These are phyloP conservation scores for Talaromyces proteolyticus DNA, from an alignment of 495 filamentous ascomycete species.

Conservation along the genomic window DNA sequence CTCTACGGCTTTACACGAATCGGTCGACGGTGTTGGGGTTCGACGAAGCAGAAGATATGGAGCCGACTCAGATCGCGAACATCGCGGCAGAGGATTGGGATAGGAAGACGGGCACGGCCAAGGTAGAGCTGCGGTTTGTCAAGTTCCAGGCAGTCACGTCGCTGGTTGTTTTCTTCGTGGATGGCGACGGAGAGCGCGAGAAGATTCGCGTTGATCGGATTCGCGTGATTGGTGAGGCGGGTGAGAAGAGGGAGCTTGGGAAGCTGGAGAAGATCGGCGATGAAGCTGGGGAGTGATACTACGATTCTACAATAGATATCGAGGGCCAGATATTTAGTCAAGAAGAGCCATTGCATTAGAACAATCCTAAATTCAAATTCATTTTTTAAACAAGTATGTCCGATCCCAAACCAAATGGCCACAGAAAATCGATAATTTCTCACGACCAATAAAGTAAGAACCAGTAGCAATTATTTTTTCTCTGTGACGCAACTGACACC, in stretches of 20 bases:
- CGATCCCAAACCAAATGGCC: constrained; percentile 48
- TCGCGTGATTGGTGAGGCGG: constrained; percentile 83
- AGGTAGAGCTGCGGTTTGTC: constrained; percentile 79
- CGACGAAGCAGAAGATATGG: constrained; percentile 86
- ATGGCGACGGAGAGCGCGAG: constrained; percentile 81
- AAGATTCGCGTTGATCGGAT: constrained; percentile 83
- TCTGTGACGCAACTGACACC: constrained; percentile 61
- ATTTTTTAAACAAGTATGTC: constrained; percentile 20
- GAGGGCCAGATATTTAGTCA: no score
- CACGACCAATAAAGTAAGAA: constrained; percentile 47
- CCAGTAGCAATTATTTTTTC: constrained; percentile 52
- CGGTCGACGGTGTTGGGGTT: constrained; percentile 84
- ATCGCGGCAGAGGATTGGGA: constrained; percentile 81
- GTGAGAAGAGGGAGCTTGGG: constrained; percentile 86
- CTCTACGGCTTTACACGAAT: constrained; percentile 79
- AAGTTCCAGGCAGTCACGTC: constrained; percentile 93
- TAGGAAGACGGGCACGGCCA: constrained; percentile 73
- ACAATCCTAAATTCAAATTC: neutral
- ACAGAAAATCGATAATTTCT: constrained; percentile 29
- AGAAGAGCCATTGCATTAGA: neutral
- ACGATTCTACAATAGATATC: constrained; percentile 5
- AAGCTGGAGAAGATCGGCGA: constrained; percentile 95
- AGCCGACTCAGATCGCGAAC: constrained; percentile 68
- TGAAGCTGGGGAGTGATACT: constrained; percentile 53
- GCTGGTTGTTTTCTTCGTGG: constrained; percentile 81